phyloP scores from a whole-genome alignment of 1,284 basidiomycete species.

The Cryptococcus wingfieldii region DNA sequence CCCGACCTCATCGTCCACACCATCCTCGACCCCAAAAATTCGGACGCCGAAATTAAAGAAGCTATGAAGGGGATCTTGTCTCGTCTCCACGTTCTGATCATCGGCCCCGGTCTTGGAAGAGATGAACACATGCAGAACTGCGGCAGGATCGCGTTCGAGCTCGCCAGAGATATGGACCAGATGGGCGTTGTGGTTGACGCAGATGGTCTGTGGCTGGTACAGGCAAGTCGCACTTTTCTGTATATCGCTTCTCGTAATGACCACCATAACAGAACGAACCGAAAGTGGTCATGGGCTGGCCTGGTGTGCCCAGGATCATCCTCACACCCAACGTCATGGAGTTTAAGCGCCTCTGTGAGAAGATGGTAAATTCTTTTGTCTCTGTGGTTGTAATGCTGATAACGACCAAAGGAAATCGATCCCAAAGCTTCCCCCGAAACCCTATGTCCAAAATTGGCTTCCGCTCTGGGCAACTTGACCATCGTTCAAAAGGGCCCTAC shows the following conservation, averaged over 20 bases:
- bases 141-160: conserved; percentile 52
- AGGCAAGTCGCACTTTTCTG: conserved; percentile 21
- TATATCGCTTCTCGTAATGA: neutral
- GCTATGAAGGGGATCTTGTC: conserved; percentile 67
- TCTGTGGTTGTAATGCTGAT: neutral
- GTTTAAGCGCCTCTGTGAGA: conserved; percentile 77
- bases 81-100: conserved; percentile 83
- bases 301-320: conserved; percentile 41
- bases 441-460: conserved; percentile 63
- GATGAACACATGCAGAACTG: conserved; percentile 82
- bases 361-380: conserved; percentile 55
- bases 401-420: conserved; percentile 50
- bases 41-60: conserved; percentile 26
- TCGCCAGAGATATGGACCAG: conserved; percentile 54
- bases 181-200: conserved; percentile 93
- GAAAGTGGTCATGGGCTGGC: conserved; percentile 63
- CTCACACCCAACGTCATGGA: conserved; percentile 94
- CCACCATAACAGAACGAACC: conserved; percentile 58
- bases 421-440: conserved; percentile 48
- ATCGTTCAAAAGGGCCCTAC: conserved; percentile 83
- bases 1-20: conserved; percentile 94
- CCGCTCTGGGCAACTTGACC: conserved; percentile 75
- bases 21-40: conserved; percentile 56
- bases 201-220: conserved; percentile 57
- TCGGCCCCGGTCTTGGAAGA: conserved; percentile 89